Base-by-base conservation (phyloP, 2,329 filamentous ascomycete genomes). In the Ophidiomyces ophidiicola region DNA sequence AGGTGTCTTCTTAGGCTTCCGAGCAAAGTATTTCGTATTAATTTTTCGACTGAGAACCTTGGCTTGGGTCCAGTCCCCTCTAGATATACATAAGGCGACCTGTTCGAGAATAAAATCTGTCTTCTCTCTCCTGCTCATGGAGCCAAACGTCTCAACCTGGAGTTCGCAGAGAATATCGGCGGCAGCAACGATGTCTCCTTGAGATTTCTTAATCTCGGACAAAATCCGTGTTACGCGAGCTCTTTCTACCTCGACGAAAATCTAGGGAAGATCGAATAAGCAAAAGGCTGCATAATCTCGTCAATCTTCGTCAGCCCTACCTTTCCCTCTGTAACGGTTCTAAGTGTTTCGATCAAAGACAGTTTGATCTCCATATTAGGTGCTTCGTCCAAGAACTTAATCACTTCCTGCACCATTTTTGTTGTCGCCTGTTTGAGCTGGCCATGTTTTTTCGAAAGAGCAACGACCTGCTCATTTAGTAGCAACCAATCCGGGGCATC, bases 391-490 rank as follows among this genome's bases (percentile, higher is more conserved):
- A 98, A 67, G 63, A 96, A 94, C 44, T 70, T 72, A 79, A 98
- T 94, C 46, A 94, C 86, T 33, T 80, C 81, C 70, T 98, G 90
- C 45, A 98, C 87, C 90, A 98, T 98, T 70, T 88, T 90, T 53
- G 90, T 96, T 55, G 87, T 90, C 56, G 90, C 90, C 66, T 96
- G 90, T 67, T 98, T 98, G 58, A 98, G 86, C 70, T 98, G 90
- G 54, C 87, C 84, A 82, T 98, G 90, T 71, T 98, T 98, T 78
- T 98, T 98, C 49, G 90, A 96, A 42, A 98, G 72, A 48, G 94
- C 72, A 53, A 94, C 72, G 47, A 94, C 84, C 67, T 98, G 90
- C 67, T 98, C 90, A 60, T 94, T 96, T 66, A 98, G 74, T 55
- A 94, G 68, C 61, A 77, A 79, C 90, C 90, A 98, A 62, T 98